Evolutionary conservation across 1,284 basidiomycete genomes (phyloP).

Genomic region (Serendipita sp.): DNA sequence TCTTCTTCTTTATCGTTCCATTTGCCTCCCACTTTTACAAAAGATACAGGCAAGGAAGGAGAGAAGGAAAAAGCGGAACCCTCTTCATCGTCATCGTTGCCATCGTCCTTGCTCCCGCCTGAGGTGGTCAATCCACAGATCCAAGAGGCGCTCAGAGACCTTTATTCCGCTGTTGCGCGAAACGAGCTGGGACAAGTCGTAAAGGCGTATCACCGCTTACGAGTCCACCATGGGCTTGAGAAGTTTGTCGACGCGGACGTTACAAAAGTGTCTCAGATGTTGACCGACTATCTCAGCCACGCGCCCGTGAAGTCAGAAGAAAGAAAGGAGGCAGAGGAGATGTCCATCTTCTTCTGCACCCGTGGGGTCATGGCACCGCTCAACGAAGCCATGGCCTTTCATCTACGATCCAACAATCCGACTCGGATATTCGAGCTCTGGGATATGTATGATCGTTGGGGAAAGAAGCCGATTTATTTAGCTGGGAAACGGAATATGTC

Average conservation of each 20-base stretch:
- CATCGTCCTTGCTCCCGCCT: too few species aligned
- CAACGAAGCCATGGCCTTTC: neutral
- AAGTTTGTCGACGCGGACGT: neutral
- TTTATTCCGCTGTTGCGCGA: neutral
- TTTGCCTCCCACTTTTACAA: too few species aligned
- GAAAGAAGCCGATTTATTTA: neutral
- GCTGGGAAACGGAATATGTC: neutral
- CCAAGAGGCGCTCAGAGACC: neutral
- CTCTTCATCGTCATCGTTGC: too few species aligned
- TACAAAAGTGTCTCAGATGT: neutral
- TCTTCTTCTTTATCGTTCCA: too few species aligned
- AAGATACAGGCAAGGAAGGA: too few species aligned
- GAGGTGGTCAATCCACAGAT: neutral
- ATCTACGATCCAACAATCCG: neutral
- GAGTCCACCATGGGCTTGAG: neutral
- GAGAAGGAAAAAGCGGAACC: too few species aligned
- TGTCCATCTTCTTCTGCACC: neutral
- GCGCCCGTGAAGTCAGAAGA: neutral
- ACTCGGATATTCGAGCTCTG: neutral
- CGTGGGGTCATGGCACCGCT: neutral
- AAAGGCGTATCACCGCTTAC: neutral
- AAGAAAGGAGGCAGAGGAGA: neutral
- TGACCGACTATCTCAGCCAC: neutral
- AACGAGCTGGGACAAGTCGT: neutral
- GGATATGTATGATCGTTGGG: neutral